Base-by-base conservation (phyloP, 345 rosid genomes). In the Salix viminalis region DNA sequence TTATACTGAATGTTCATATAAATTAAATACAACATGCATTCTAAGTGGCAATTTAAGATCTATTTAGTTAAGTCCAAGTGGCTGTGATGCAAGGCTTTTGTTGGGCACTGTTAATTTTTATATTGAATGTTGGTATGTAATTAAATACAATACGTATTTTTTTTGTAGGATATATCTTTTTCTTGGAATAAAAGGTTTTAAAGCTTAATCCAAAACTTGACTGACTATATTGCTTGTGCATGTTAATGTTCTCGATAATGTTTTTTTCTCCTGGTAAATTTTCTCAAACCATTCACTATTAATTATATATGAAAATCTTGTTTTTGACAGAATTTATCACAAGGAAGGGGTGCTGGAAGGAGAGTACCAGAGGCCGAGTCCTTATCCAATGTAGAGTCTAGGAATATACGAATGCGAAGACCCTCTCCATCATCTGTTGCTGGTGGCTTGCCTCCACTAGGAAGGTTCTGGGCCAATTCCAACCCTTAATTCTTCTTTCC, bases 361-460 rank as follows among this genome's bases (percentile, higher is more conserved):
- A 91, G 93, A 84, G 83, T 85, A 4, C 79, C 86, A 34, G 97
- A 92, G 82, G 78, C 83, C 0, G 91, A 90, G 79, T 86, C 88
- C 4, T 69, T 87, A 24, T 77, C 91, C 76, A 84, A 85, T 82
- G 79, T 87, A 71, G 96, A 93, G 37, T 81, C 91, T 26, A 89
- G 96, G 71, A 91, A 88, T 72, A 71, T 66, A 41, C 80, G 94
- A 70, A 90, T 66, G 48, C 82, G 97, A 70, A 90, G 97, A 70
- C 85, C 91, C 75, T 87, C 91, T 16, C 84, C 94, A 28, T 89
- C 92, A 71, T 86, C 94, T 79, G 92, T 93, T 79, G 93, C 94
- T 70, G 92, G 95, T 76, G 95, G 90, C 79, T 86, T 92, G 82
- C 99, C 99, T 75, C 98, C 98, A 46, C 46, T 82, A n/a, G 92